Base-by-base conservation (phyloP, 2,329 filamentous ascomycete species). In the Colletotrichum sp. region DNA sequence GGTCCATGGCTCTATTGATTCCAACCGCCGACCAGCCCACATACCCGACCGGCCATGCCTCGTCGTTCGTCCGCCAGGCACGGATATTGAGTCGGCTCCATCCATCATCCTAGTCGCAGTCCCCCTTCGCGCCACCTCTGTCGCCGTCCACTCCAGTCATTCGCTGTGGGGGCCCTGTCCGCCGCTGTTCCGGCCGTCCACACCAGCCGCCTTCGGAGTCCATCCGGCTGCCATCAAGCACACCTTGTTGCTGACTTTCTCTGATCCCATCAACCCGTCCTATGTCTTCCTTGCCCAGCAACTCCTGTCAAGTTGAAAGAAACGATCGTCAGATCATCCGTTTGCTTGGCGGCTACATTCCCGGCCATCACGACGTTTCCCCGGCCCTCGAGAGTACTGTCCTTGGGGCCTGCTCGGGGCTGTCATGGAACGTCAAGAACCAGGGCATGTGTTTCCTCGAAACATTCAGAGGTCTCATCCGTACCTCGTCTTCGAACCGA, bases 221-320 rank as follows among this genome's bases (percentile, higher is more conserved):
- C 61, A 72, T 71, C 32, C 52, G 32, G 63, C 72, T 55, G 28
- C 68, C 30, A 36, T 34, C 55, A 39, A 52, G 63, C 63, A 60
- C 28, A 73, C 70, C 67, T 30, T 48, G 30, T 16, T n/a, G 32
- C 61, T 72, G 43, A 34, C 63, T 64, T 65, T 59, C 59, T 73
- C 32, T 68, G 72, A 66, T 71, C 43, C 65, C 39, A 43, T 14
- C 71, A 48, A 43, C 57, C 69, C 70, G 57, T 68, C 57, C 34
- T 59, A 48, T 52, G 55, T 57, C n/a, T 68, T 64, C 73, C 69
- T 60, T 73, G 69, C 43, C 24, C 30, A 24, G 60, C 63, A 64
- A 24, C 63, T 75, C 43, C 64, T 73, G 70, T 73, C 70, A 75
- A 68, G 21, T 60, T 26, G 24, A 68, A 63, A 24, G 39, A 68